These are phyloP conservation scores for Turnera subulata DNA, from an alignment of 345 rosid genomes.

Conservation along the genomic window DNA sequence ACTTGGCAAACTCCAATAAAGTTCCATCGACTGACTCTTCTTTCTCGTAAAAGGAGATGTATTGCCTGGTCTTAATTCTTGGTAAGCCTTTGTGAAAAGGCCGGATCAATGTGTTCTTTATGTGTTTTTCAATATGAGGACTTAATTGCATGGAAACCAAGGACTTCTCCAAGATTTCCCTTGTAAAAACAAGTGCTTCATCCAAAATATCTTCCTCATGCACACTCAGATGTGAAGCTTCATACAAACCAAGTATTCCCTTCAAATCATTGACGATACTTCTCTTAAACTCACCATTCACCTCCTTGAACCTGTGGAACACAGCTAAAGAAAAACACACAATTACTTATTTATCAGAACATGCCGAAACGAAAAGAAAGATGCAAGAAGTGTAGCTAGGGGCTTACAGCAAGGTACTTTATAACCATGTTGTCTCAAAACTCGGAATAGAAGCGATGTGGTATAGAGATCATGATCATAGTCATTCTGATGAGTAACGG, in stretches of 20 bases:
- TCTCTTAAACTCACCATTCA: background rate
- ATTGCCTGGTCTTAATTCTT: background rate
- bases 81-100: background rate
- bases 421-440: too few relatives aligned
- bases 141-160: background rate
- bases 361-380: too few relatives aligned
- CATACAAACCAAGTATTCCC: background rate
- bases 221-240: background rate
- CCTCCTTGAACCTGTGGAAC: background rate
- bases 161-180: background rate
- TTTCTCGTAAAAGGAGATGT: constrained; percentile 1
- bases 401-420: too few relatives aligned
- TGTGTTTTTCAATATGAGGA: background rate
- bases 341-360: too few relatives aligned
- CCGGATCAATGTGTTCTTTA: background rate
- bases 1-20: constrained; percentile 7
- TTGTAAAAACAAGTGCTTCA: background rate
- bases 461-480: too few relatives aligned
- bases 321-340: too few relatives aligned
- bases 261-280: background rate
- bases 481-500: too few relatives aligned
- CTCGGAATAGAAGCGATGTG: too few relatives aligned
- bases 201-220: background rate
- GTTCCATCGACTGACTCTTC: background rate
- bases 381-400: too few relatives aligned